phyloP scores from a whole-genome alignment of 164 flowering plant genomes.

The Aristolochia fimbriata region DNA sequence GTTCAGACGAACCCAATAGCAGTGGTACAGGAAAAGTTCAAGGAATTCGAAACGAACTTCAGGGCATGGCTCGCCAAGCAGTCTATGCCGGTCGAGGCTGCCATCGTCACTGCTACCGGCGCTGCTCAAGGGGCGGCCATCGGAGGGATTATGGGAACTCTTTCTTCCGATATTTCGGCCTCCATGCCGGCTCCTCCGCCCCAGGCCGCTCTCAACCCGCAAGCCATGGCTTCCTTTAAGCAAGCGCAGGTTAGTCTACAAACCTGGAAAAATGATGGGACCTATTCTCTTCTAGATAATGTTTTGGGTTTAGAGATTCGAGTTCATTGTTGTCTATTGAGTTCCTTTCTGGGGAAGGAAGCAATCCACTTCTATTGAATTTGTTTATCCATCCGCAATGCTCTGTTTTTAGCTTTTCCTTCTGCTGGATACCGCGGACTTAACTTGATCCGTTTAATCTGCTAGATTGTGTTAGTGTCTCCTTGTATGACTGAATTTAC shows the following conservation, averaged over 20 bases:
- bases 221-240: slow-evolving; percentile 74
- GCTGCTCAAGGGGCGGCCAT: slow-evolving; percentile 81
- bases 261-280: neutral
- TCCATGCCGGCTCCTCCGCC: slow-evolving; percentile 48
- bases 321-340: neutral
- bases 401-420: neutral
- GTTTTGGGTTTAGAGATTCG: no score
- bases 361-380: neutral
- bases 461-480: no score
- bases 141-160: slow-evolving; percentile 81
- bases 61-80: slow-evolving; percentile 70
- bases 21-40: slow-evolving; percentile 42
- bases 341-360: neutral
- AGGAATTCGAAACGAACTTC: slow-evolving; percentile 53
- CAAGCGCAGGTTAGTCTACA: slow-evolving; percentile 67
- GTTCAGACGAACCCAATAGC: slow-evolving; percentile 39
- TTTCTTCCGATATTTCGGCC: slow-evolving; percentile 44
- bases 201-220: slow-evolving; percentile 39
- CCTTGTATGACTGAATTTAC: no score
- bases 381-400: neutral
- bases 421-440: no score
- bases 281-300: neutral
- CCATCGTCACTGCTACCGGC: slow-evolving; percentile 65
- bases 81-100: slow-evolving; percentile 74
- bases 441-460: no score